A percentile compares a stretch with the other conserved stretches of the same genome.
These are phyloP conservation scores for Jamesozyma piceae DNA, from an alignment of 805 yeast species.

Conservation along the genomic window DNA sequence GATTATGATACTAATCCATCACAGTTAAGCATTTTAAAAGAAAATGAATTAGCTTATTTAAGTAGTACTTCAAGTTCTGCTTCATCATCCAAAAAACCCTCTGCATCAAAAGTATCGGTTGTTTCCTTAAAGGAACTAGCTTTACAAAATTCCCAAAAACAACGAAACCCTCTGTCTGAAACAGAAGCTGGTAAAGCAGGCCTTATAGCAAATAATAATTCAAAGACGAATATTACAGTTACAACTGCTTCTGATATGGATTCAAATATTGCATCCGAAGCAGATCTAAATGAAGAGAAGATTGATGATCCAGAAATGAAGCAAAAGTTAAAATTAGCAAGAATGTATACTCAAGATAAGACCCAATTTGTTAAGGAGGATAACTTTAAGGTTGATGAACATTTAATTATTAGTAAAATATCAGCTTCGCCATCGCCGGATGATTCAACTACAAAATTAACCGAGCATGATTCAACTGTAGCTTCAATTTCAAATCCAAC, in stretches of 20 bases:
- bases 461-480: background rate
- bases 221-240: background rate
- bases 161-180: background rate
- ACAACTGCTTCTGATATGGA: constrained; percentile 1
- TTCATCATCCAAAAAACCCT: constrained; percentile 19
- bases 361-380: constrained; percentile 29
- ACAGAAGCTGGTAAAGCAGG: background rate
- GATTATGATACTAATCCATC: constrained; percentile 33
- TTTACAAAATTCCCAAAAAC: background rate
- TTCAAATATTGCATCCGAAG: background rate
- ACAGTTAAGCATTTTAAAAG: constrained; percentile 33
- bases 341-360: constrained; percentile 25
- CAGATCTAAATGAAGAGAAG: constrained; percentile 8
- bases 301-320: constrained; percentile 17
- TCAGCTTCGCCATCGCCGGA: constrained; percentile 7
- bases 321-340: constrained; percentile 23
- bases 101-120: constrained; percentile 17
- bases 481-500: background rate
- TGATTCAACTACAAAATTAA: background rate
- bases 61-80: constrained; percentile 23
- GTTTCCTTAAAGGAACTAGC: constrained; percentile 13
- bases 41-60: constrained; percentile 27
- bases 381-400: constrained; percentile 27
- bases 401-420: constrained; percentile 24
- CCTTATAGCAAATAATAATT: background rate